Evolutionary conservation across 345 rosid genomes (phyloP).

Genomic region (Hevea brasiliensis): DNA sequence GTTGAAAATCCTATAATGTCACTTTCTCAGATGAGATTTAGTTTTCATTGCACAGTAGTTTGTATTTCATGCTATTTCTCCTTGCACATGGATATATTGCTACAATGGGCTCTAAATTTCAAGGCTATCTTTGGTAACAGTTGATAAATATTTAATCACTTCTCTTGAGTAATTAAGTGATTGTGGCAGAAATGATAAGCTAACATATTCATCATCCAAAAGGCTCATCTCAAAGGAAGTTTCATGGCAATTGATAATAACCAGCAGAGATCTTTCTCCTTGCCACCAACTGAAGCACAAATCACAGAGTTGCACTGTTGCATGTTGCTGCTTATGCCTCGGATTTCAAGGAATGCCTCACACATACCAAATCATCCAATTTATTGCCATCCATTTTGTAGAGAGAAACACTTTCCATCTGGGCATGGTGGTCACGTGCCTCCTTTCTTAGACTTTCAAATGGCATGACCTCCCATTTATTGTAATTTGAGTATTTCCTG

Average conservation of each 20-base stretch:
- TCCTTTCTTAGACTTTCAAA: conserved; percentile 80
- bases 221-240: not conserved
- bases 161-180: not conserved
- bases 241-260: not conserved
- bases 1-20: not conserved
- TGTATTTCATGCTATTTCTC: not conserved
- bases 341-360: conserved; percentile 42
- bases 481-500: conserved; percentile 75
- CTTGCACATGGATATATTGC: not conserved
- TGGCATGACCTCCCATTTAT: conserved; percentile 87
- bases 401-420: conserved; percentile 76
- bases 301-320: not conserved
- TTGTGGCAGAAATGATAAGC: not conserved
- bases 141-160: not conserved
- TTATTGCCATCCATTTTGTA: conserved; percentile 98
- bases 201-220: not conserved
- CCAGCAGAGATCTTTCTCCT: conserved; percentile 1
- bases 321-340: conserved; percentile 8
- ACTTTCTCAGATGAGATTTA: not conserved
- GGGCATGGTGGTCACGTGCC: conserved; percentile 67
- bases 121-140: not conserved
- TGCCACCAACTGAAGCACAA: not conserved
- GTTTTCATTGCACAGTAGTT: not conserved
- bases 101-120: not conserved
- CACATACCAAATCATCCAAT: conserved; percentile 91